Evolutionary conservation across 2,329 filamentous ascomycete species (phyloP), one percentile per base, ranked within the genome.

Genomic region (Macrophomina pseudophaseolina): DNA sequence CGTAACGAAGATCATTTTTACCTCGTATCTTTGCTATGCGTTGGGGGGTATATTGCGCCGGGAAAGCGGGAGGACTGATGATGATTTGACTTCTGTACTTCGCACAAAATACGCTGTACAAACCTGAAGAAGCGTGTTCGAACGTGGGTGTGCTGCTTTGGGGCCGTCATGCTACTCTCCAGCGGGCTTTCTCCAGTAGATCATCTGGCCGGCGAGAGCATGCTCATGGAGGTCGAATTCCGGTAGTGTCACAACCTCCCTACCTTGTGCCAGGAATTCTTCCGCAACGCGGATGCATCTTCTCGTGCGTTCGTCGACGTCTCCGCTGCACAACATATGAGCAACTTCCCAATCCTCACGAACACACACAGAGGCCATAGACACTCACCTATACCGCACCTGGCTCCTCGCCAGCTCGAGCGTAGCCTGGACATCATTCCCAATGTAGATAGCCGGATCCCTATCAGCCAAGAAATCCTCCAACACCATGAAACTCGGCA

Each of bases 401-500:
- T 49, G 64, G 7, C 46, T 60, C 46, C 40, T 52, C n/a, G 60
- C 60, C 66, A 63, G 18, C n/a, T 64, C 60, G 5, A 67, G 58
- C 66, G 54, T 68, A n/a, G 72, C 71, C 9, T 74, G 54, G n/a
- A 79, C 72, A 51, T 77, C 74, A 63, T 78, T 79, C 12, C 77
- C 77, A 42, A 79, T 69, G 53, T 78, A 79, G 40, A 79, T 48
- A 12, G 67, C 65, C 0, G 77, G 77, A 65, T 78, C 67, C 28
- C 70, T 73, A 2, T 46, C 68, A 16, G 70, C 73, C 23, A 79
- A 59, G 52, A 78, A 77, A 0, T 70, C 53, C 0, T 75, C 74
- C 1, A 78, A 69, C 0, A 78, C 70, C 16, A 79, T 63, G 35
- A 71, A 72, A 73, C 76, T 78, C 16, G 79, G 76, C 30, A 79